Base-by-base conservation (phyloP, 2,329 filamentous ascomycete genomes). In the Penicillium capsulatum region DNA sequence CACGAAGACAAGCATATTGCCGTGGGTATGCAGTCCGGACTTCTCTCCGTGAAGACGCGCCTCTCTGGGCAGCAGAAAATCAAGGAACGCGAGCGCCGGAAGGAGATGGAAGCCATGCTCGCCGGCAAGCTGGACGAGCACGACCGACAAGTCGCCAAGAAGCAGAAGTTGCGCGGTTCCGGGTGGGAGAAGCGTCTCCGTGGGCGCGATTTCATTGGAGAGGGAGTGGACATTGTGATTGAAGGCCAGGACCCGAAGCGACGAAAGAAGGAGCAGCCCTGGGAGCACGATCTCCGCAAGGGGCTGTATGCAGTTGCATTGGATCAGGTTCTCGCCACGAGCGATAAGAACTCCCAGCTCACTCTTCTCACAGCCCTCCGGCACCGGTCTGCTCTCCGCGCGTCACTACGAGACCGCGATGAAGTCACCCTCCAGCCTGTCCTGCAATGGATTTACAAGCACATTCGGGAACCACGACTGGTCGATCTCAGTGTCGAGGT, bases 1-100 rank as follows among this genome's bases (percentile, higher is more conserved):
- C 76, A 78, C 35, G 85, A 90, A 55, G 92, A 98, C 68, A 88
- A 89, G 51, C 92, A 98, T 66, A 78, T 98, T 36, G 89, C 86
- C 3, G 92, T 98, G 1, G 92, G 91, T 63, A 91, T 97, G 82
- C 84, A 92, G 57, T 94, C 86, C 2, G 92, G 92, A 31, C 78
- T 95, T n/a, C 75, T 98, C 8, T 94, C 86, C 17, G 77, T 97
- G 56, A 84, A 86, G 60, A 97, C 91, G 1, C 81, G 89, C n/a
- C 76, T 94, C 9, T 88, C 85, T 0, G 88, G 88, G 4, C 75
- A 85, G 38, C 86, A 94, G 56, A 91, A 91, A 39, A 74, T 80
- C 16, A 81, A 80, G 48, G 84, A 87, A 54, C 75, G 79, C 17
- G 85, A 91, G 64, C 80, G 84, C 35, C 83, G 86, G 59, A 86